Evolutionary conservation across 257 asterid genomes (phyloP), one percentile per base, ranked within the genome.

Genomic region (Solanum neorickii): DNA sequence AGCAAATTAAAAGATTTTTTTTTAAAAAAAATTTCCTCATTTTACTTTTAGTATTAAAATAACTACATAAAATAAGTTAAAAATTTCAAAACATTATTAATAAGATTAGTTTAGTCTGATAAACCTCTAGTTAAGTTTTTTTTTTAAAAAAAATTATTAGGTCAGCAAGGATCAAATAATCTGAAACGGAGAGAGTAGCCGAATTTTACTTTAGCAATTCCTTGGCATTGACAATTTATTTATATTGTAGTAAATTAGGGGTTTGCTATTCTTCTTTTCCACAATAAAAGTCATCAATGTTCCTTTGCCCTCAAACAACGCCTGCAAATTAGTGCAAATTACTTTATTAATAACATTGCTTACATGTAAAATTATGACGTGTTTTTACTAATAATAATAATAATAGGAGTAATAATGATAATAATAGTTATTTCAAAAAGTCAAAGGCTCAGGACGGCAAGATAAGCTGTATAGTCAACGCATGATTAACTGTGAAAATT

Each of bases 231-330:
- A 77, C 62, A n/a, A 77, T 44, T 41, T 41, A 42, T 41, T 76
- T 12, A 12, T 77, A 77, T 9, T n/a, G 16, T 15, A 42, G 49
- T 77, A 77, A 44, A 23, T 25, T 76, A 23, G 23, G 62, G 35
- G 56, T 56, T 87, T 69, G 42, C 84, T 44, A 29, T 21, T 65
- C 83, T 27, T n/a, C 49, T 86, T 76, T 16, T 69, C 86, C 83
- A 73, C 56, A 25, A 42, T 75, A 42, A 77, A 18, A 66, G 75
- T 66, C 39, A 44, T 86, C 90, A 72, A 56, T 82, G 83, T 91
- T 87, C 87, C 94, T 89, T 88, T 73, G 49, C 83, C 93, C 94
- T 89, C 86, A 91, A 92, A 90, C 89, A 66, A 86, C 86, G 96
- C 84, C 88, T 88, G 31, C 74, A 83, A 76, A 89, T 62, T 62